Base-by-base conservation (phyloP, 495 filamentous ascomycete species). In the Hypomontagnella submonticulosa region DNA sequence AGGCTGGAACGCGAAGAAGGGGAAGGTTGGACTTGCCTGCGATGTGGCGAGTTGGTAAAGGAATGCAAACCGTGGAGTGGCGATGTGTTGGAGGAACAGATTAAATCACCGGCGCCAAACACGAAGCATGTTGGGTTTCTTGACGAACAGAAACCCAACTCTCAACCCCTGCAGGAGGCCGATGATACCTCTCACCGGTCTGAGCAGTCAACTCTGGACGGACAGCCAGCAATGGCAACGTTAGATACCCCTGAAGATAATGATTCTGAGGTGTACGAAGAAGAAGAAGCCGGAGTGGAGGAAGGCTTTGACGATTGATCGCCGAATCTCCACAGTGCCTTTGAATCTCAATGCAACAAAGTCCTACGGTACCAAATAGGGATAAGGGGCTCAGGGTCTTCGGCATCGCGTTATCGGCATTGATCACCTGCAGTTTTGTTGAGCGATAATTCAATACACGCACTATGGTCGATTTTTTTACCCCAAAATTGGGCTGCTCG, bases 21-120 rank as follows among this genome's bases (percentile, higher is more conserved):
- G 5, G 93, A 98, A 66, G 95, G 93, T 3, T 99, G 94, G 94
- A 77, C 84, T n/a, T 99, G 95, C 78, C 80, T 99, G 19, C 85
- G 96, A 18, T 99, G 95, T 71, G 93, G 93, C 0, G 90, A 91
- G 66, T 49, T 90, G 36, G 85, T 96, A 13, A 95, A 91, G 74
- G 90, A 96, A 74, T 97, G 95, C 75, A 89, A 88, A 67, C 93
- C 95, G 6, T 99, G 95, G 96, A 85, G 81, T 63, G 95, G 95
- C 1, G 96, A 97, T 76, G 90, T 97, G 1, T 70, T 94, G 32
- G 76, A 79, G 63, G 83, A 87, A 40, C 85, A 87, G 41, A 66
- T 73, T 8, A 73, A 67, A 42, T 72, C 75, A 1, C 83, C 82
- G 16, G 75, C 83, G 30, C 76, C 81, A 8, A 80, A 76, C 4